These are phyloP conservation scores for Chaetoceros muelleri DNA, from an alignment of 108 stramenopile genomes.

Conservation along the genomic window DNA sequence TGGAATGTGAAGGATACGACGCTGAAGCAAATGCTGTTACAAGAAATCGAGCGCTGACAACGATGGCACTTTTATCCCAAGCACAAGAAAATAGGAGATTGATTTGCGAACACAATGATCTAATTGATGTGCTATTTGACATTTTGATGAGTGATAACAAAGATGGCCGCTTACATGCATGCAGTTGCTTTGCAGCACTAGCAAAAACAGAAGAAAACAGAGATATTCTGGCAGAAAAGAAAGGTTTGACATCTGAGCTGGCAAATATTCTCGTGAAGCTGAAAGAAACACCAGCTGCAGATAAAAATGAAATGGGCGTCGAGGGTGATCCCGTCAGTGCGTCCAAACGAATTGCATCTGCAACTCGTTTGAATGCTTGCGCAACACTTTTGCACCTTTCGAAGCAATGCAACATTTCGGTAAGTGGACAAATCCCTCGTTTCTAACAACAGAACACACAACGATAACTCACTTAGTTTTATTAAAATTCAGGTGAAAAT, in stretches of 20 bases:
- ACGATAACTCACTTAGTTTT: no score
- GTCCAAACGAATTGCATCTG: neutral
- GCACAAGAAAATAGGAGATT: conserved; percentile 60
- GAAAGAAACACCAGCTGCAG: conserved; percentile 4
- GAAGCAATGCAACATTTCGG: conserved; percentile 61
- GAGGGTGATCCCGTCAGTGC: neutral
- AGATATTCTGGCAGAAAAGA: conserved; percentile 29
- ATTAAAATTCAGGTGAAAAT: no score
- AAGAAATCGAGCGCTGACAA: conserved; percentile 43
- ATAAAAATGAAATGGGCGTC: conserved; percentile 6
- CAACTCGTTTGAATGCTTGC: conserved; percentile 58
- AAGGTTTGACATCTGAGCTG: conserved; percentile 28
- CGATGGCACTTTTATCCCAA: conserved; percentile 38
- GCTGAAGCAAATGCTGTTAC: conserved; percentile 40
- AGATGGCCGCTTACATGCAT: conserved; percentile 51
- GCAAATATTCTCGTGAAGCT: conserved; percentile 24
- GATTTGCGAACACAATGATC: conserved; percentile 37
- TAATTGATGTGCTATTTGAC: conserved; percentile 39
- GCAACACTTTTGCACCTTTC: conserved; percentile 71
- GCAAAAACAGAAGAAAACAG: conserved; percentile 57
- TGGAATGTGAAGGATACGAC: conserved; percentile 31
- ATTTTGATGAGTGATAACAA: conserved; percentile 42
- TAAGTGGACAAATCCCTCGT: conserved; percentile 19
- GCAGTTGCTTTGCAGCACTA: conserved; percentile 44
- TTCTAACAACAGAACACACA: no score